Evolutionary conservation across 768 basidiomycete genomes (phyloP).

Genomic region (Rickenella mellea): DNA sequence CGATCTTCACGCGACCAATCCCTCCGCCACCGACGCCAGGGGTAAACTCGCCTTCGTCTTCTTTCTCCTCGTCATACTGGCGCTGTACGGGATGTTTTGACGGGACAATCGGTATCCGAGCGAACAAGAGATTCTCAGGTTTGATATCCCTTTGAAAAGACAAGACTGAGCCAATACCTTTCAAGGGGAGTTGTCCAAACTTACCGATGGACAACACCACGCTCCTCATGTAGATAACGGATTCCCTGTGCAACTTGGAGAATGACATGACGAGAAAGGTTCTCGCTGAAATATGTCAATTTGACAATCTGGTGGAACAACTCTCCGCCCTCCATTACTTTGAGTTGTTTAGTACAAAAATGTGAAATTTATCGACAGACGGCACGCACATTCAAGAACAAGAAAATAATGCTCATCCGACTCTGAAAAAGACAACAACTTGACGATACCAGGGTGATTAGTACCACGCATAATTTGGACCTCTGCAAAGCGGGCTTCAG

Average conservation of each 20-base stretch:
- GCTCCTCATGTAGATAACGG: conserved; percentile 92
- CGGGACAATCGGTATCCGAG: conserved; percentile 84
- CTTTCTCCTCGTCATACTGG: conserved; percentile 96
- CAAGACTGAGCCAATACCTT: not conserved
- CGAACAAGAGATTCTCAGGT: conserved; percentile 93
- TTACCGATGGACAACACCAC: conserved; percentile 90
- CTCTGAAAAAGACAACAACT: conserved; percentile 86
- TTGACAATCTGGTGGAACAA: conserved; percentile 99
- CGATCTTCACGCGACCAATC: conserved; percentile 96
- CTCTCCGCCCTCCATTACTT: conserved; percentile 98
- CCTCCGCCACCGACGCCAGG: conserved; percentile 92
- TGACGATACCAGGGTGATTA: conserved; percentile 87
- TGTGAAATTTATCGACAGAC: conserved; percentile 2
- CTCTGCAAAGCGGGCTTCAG: conserved; percentile 39
- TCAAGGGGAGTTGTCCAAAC: conserved; percentile 3
- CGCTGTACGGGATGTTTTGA: conserved; percentile 66
- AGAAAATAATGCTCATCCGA: conserved; percentile 91
- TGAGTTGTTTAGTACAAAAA: conserved; percentile 7
- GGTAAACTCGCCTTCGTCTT: conserved; percentile 94
- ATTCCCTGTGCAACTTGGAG: conserved; percentile 93
- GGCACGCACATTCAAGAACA: conserved; percentile 71
- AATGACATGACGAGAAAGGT: conserved; percentile 94
- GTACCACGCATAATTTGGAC: conserved; percentile 98
- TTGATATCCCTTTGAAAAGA: conserved; percentile 69
- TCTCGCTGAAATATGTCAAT: conserved; percentile 96